phyloP scores from a whole-genome alignment of 2,329 filamentous ascomycete species.

The Chaetomium strumarium region DNA sequence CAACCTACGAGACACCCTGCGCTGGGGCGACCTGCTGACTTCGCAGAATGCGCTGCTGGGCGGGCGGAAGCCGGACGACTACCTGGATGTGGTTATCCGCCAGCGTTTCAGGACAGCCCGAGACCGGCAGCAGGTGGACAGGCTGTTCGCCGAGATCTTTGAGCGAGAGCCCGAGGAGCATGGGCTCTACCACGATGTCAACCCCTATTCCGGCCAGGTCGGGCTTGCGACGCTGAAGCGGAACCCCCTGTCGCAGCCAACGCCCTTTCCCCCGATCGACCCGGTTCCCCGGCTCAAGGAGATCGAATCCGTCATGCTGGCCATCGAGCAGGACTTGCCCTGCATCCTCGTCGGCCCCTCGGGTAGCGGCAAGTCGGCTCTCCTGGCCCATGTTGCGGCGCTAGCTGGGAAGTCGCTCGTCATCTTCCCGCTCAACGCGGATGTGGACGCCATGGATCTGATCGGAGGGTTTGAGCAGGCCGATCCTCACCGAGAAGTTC shows the following conservation, averaged over 20 bases:
- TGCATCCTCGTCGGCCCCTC: constrained; percentile 82
- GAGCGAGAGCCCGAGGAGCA: constrained; percentile 45
- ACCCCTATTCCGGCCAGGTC: constrained; percentile 62
- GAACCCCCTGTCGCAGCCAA: constrained; percentile 47
- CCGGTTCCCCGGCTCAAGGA: constrained; percentile 56
- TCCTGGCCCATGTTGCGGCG: constrained; percentile 76
- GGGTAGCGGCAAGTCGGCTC: constrained; percentile 77
- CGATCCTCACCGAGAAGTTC: constrained; percentile 69
- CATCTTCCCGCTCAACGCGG: constrained; percentile 84
- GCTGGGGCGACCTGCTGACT: constrained; percentile 74
- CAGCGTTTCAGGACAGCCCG: constrained; percentile 73
- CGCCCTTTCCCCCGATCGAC: constrained; percentile 46
- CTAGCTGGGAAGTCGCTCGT: constrained; percentile 69
- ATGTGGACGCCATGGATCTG: constrained; percentile 94
- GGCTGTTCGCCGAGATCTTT: constrained; percentile 63
- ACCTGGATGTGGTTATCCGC: constrained; percentile 74
- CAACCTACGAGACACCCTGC: constrained; percentile 82
- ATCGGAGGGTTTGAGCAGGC: constrained; percentile 96
- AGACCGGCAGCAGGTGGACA: constrained; percentile 61
- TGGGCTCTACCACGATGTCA: constrained; percentile 68
- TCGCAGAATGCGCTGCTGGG: constrained; percentile 55
- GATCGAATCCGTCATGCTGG: constrained; percentile 81
- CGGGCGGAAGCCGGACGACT: constrained; percentile 60
- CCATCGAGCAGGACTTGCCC: constrained; percentile 79
- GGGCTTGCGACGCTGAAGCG: constrained; percentile 68